Evolutionary conservation across 106 monocot species (phyloP), one percentile per base, ranked within the genome.

Genomic region (Phalaenopsis equestris): DNA sequence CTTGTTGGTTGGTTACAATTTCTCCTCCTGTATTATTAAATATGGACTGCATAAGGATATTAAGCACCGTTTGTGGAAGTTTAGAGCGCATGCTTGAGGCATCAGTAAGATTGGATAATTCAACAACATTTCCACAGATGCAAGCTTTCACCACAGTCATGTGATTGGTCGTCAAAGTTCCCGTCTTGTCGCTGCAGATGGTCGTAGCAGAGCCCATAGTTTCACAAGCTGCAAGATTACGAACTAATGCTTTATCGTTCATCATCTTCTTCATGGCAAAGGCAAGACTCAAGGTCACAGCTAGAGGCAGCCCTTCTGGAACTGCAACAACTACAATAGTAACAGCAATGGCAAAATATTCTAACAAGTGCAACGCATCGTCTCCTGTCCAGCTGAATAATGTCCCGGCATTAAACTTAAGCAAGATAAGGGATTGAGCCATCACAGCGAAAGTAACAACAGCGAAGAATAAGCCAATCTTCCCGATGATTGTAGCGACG

Each of bases 251-350:
- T 64, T 87, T 87, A 65, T 87, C 83, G 67, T 84, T 83, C 87
- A 84, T 87, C 86, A 84, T 87, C 38, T 87, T 87, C 81, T 87
- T 87, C 87, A 87, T 87, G 19, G 87, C 87, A 78, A 87, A 87
- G 56, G 87, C 87, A 43, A 87, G 87, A 72, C 87, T 84, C 78
- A 87, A 72, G 12, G 87, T 87, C 45, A 87, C 87, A 61, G 87
- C 83, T 67, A 87, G 74, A 17, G 87, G 87, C 46, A 87, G 74
- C 11, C 83, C 87, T 78, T 87, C 87, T 73, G 83, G 87, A 78
- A 87, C 87, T 55, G 87, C 87, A 78, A 87, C 87, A 37, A 87
- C 87, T 45, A 87, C 87, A 52, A 87, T 87, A 19, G 87, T 87
- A 55, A 87, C 87, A 74, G 87, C 87, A 84, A 87, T 81, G 19